Percentiles rank a stretch among this genome's conserved stretches.
These are phyloP conservation scores for Elongisporangium anandrum DNA, from an alignment of 352 stramenopile genomes.

Conservation along the genomic window DNA sequence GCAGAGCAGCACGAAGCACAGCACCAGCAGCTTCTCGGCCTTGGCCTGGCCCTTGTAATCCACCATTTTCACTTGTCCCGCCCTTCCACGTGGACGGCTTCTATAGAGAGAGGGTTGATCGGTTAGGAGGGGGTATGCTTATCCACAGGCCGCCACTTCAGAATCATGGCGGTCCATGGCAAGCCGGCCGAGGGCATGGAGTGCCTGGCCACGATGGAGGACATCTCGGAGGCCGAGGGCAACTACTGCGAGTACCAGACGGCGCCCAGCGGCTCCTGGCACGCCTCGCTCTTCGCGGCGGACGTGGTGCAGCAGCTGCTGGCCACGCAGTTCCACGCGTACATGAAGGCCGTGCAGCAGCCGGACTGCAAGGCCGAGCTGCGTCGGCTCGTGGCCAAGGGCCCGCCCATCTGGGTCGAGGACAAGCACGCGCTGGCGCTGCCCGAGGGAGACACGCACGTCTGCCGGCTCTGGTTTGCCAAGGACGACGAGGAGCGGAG, in stretches of 20 bases:
- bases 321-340: conserved; percentile 89
- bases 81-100: background rate
- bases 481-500: conserved; percentile 73
- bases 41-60: conserved; percentile 84
- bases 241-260: conserved; percentile 94
- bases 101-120: background rate
- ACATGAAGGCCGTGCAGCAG: conserved; percentile 91
- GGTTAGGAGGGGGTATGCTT: background rate
- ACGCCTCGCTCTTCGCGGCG: conserved; percentile 69
- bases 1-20: conserved; percentile 75
- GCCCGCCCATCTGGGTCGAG: conserved; percentile 90
- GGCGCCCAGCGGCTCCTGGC: conserved; percentile 84
- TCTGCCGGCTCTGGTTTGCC: conserved; percentile 89
- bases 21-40: conserved; percentile 54
- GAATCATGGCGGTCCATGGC: conserved; percentile 45
- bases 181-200: conserved; percentile 84
- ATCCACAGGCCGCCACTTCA: background rate
- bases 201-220: conserved; percentile 93
- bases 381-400: conserved; percentile 84
- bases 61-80: conserved; percentile 38
- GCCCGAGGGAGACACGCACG: conserved; percentile 86
- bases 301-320: conserved; percentile 85
- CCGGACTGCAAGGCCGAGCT: conserved; percentile 94
- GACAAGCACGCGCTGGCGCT: conserved; percentile 90
- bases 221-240: conserved; percentile 89